Evolutionary conservation across 768 basidiomycete species (phyloP), one percentile per base, ranked within the genome.

Genomic region (Lentinula raphanica): DNA sequence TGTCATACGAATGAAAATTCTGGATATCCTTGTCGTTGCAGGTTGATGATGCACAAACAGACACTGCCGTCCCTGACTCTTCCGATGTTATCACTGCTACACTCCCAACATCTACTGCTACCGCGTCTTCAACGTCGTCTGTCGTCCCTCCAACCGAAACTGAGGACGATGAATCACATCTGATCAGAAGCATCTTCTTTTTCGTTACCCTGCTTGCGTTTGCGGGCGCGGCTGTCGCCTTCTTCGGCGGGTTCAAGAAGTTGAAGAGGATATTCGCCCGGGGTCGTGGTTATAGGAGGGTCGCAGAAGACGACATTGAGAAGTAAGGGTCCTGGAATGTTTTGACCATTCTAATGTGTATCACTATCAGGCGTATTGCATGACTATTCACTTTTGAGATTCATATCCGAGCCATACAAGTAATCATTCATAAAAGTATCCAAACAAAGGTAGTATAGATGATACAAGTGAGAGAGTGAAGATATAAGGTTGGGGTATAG

Each of bases 201-300:
- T 65, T 67, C n/a, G 36, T 81, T 42, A 11, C 84, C 31, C 67
- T 82, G 58, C 59, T 88, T 49, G 76, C 73, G 1, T 69, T 79
- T 25, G 69, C 78, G 19, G 74, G 72, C 15, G 77, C 66, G 13
- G 65, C 77, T 15, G 79, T 85, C 60, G 61, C 77, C 45, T 83
- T 77, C 76, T 71, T 82, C 11, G 84, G 85, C 27, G 83, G 82
- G 19, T 40, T 78, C 59, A 77, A 77, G 36, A 79, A 72, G 64
- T 64, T 79, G 32, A 71, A 72, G 42, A 73, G 77, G 28, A 54
- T 78, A 54, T 49, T 84, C 49, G 73, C 75, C 36, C 68, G 68
- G 50, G 62, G 66, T 39, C 65, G 71, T 32, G 67, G 67, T 7
- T 71, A 71, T 25, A 85, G 83, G 66, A 76, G 73, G 44, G 76